These are phyloP conservation scores for Boletus rufocinnamomeus DNA, from an alignment of 768 basidiomycete genomes.

Conservation along the genomic window DNA sequence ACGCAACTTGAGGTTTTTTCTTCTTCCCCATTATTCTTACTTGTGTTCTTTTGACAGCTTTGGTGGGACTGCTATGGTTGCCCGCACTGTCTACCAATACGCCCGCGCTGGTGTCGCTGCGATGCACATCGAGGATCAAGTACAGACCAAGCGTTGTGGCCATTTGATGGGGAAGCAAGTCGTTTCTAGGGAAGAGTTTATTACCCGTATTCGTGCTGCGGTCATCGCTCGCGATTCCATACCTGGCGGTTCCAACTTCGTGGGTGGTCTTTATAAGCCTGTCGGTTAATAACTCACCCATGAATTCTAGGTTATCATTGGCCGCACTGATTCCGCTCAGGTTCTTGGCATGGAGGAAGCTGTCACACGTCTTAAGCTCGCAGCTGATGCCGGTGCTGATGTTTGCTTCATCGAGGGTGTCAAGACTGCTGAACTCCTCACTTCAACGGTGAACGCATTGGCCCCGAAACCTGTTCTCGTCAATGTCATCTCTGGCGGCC, in stretches of 20 bases:
- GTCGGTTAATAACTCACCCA: neutral
- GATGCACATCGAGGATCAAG: slow-evolving; percentile 81
- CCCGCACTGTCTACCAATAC: slow-evolving; percentile 74
- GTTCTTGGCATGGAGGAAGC: slow-evolving; percentile 82
- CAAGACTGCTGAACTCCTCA: slow-evolving; percentile 63
- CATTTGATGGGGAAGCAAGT: slow-evolving; percentile 82
- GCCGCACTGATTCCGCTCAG: slow-evolving; percentile 77
- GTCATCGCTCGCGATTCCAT: slow-evolving; percentile 76
- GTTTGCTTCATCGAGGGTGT: slow-evolving; percentile 85
- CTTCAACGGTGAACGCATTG: slow-evolving; percentile 63
- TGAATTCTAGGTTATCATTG: slow-evolving; percentile 59
- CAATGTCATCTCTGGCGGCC: slow-evolving; percentile 77
- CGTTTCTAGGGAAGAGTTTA: slow-evolving; percentile 73
- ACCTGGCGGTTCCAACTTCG: slow-evolving; percentile 75
- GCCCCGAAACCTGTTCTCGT: slow-evolving; percentile 78
- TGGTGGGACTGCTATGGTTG: slow-evolving; percentile 74
- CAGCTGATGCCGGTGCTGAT: slow-evolving; percentile 73
- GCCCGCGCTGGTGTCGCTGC: slow-evolving; percentile 69
- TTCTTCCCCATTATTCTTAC: slow-evolving; percentile 11
- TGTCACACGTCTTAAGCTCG: slow-evolving; percentile 61
- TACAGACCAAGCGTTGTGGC: slow-evolving; percentile 79
- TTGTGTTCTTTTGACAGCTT: slow-evolving; percentile 39
- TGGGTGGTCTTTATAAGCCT: slow-evolving; percentile 29
- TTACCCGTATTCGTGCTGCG: slow-evolving; percentile 75
- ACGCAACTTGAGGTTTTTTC: slow-evolving; percentile 7